Base-by-base conservation (phyloP, 2,329 filamentous ascomycete species). In the Ceratocystis cacaofunesta region DNA sequence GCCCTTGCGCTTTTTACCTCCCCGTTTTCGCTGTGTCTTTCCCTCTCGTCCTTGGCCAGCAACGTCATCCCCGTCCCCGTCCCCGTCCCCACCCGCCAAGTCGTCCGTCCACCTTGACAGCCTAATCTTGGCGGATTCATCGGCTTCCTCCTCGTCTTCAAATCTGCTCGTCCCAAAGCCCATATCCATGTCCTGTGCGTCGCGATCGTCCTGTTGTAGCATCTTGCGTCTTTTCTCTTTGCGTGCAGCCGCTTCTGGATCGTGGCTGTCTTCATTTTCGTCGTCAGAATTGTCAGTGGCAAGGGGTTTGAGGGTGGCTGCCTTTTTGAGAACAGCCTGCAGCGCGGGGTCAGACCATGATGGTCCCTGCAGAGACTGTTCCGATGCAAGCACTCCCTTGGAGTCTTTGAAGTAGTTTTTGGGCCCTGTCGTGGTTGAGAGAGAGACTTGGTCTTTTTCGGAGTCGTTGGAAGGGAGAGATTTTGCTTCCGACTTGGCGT, bases 161-260 rank as follows among this genome's bases (percentile, higher is more conserved):
- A 90, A 87, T 32, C 92, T 82, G 72, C 88, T 94, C 22, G 86
- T 89, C 43, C 94, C 94, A 72, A 99, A 97, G 68, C 92, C 92
- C 79, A 97, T 84, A 72, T 99, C 94, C 76, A 99, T 82, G 75
- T 99, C 92, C 66, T 92, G 86, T 61, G 91, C 85, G 73, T 97
- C 92, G 61, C 92, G 83, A 70, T 89, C 87, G 65, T 85, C 84
- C 67, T 81, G 81, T 70, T 86, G 79, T 5, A 96, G 78, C 78
- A 96, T 88, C 69, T 83, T 87, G 73, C 85, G 87, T 63, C 86
- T 83, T 6, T 87, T 85, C 62, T 85, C 85, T 68, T 87, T 82
- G 68, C 85, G 83, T 1, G 83, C 83, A 70, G 75, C 77, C 4
- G 78, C 78, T 63, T 77, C 77, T 5, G 75, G 74, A 10, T 76